A percentile compares a stretch with the other conserved stretches of the same genome.
phyloP scores from a whole-genome alignment of 352 stramenopile species.

The Phytopythium litorale region DNA sequence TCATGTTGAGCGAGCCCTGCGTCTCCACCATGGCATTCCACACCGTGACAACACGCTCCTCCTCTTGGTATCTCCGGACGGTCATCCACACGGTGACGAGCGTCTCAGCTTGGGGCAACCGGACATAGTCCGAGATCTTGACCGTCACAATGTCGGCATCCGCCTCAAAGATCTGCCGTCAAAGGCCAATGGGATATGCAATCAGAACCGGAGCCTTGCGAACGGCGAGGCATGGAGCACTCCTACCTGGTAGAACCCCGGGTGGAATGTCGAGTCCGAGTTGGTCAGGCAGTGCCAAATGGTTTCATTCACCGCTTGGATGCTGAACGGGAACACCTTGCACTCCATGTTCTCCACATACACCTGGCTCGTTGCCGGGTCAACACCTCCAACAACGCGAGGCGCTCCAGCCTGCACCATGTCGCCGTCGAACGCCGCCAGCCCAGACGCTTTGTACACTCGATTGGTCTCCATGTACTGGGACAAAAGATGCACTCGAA shows the following conservation, averaged over 20 bases:
- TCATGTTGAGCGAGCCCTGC: conserved; percentile 20
- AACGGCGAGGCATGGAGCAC: not conserved
- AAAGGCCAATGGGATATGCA: not conserved
- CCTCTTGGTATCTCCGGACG: conserved; percentile 15
- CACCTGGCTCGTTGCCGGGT: conserved; percentile 7
- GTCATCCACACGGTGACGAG: conserved; percentile 23
- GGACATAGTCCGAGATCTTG: conserved; percentile 23
- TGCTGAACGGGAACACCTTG: conserved; percentile 28
- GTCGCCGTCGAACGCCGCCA: conserved; percentile 24
- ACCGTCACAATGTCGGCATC: conserved; percentile 13
- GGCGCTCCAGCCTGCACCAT: conserved; percentile 13
- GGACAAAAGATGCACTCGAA: conserved; percentile 18
- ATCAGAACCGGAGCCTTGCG: not conserved
- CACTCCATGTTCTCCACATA: conserved; percentile 30
- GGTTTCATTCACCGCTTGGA: conserved; percentile 20
- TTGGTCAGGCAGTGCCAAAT: conserved; percentile 25
- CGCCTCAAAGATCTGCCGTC: conserved; percentile 10
- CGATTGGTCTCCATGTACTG: conserved; percentile 23
- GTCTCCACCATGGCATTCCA: conserved; percentile 32
- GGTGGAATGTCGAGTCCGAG: conserved; percentile 13
- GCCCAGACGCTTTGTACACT: conserved; percentile 18
- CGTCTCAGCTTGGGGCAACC: conserved; percentile 17
- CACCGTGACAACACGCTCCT: conserved; percentile 19
- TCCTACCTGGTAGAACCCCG: conserved; percentile 13
- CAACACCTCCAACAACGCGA: conserved; percentile 1